Percentiles rank a stretch among this genome's conserved stretches.
phyloP scores from a whole-genome alignment of 2,329 filamentous ascomycete genomes.

The Onygena corvina region DNA sequence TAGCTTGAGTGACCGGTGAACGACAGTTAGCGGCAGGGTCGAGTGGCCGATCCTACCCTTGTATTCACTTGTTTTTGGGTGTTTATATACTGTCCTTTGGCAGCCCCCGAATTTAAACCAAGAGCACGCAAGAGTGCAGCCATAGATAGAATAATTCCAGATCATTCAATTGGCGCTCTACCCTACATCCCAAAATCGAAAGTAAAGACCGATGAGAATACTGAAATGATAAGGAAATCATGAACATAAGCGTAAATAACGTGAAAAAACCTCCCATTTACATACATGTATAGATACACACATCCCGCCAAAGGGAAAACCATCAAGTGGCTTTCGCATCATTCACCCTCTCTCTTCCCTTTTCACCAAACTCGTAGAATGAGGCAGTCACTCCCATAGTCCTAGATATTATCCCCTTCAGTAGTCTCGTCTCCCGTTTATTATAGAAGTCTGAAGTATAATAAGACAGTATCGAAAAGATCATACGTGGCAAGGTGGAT shows the following conservation, averaged over 20 bases:
- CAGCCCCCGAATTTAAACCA: background rate
- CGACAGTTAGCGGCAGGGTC: background rate
- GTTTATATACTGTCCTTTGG: background rate
- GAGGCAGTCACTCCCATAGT: background rate
- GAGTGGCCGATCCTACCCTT: background rate
- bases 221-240: background rate
- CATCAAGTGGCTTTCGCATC: background rate
- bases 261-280: background rate
- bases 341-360: background rate
- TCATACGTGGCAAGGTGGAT: background rate
- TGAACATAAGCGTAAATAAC: background rate
- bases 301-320: background rate
- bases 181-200: too few species aligned
- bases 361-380: background rate
- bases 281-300: conserved; percentile 3
- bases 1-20: background rate
- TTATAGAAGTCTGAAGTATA: conserved; percentile 5
- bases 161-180: too few species aligned
- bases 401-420: background rate
- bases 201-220: too few species aligned
- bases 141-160: background rate
- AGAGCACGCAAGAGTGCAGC: background rate
- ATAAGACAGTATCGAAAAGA: conserved; percentile 4
- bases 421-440: background rate
- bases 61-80: background rate